Evolutionary conservation across 257 asterid genomes (phyloP).

Genomic region (Nicotiana benthamiana): DNA sequence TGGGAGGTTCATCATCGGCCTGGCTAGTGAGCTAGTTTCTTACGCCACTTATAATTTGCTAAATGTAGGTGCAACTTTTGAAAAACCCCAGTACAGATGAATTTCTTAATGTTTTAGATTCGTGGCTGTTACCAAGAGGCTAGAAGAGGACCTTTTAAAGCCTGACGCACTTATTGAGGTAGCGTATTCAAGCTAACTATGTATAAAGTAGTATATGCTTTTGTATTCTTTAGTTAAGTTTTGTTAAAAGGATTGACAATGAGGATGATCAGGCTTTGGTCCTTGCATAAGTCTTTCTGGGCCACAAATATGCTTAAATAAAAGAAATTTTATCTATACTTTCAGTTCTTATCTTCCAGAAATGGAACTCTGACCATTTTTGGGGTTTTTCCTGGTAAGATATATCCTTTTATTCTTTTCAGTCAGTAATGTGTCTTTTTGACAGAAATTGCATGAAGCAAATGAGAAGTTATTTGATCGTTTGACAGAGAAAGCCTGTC

Average conservation of each 20-base stretch:
- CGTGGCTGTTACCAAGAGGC: constrained; percentile 78
- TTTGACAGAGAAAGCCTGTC: constrained; percentile 78
- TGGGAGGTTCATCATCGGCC: background rate
- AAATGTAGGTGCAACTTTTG: constrained; percentile 67
- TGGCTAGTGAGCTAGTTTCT: background rate
- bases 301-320: background rate
- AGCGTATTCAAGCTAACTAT: constrained; percentile 3
- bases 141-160: constrained; percentile 92
- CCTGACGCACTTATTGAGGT: constrained; percentile 99
- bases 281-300: background rate
- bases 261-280: background rate
- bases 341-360: background rate
- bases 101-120: constrained; percentile 50
- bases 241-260: background rate
- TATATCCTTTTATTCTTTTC: background rate
- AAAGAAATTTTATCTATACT: background rate
- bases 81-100: constrained; percentile 66
- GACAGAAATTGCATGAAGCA: constrained; percentile 94
- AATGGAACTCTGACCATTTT: background rate
- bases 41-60: background rate
- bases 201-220: background rate
- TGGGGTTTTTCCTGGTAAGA: background rate
- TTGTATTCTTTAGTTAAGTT: background rate
- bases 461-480: constrained; percentile 91
- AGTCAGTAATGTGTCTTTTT: constrained; percentile 3